Evolutionary conservation across 306 rosid species (phyloP).

Genomic region (Sphenostylis stenocarpa): DNA sequence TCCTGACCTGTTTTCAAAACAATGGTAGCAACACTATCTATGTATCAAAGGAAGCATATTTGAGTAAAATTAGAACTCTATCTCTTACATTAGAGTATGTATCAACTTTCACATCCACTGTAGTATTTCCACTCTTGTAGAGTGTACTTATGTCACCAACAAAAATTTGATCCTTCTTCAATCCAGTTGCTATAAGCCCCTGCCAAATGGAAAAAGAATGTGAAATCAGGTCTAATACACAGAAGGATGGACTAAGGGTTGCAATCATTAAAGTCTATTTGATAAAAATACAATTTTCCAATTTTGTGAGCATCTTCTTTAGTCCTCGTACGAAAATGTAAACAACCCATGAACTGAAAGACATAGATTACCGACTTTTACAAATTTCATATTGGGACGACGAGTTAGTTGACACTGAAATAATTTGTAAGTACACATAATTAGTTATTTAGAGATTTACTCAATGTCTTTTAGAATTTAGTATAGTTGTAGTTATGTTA

Average conservation of each 20-base stretch:
- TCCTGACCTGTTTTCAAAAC: no score
- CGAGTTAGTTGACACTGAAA: not conserved
- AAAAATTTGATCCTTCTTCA: slow-evolving; percentile 81
- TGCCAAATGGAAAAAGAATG: slow-evolving; percentile 43
- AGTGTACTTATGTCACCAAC: slow-evolving; percentile 76
- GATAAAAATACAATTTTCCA: not conserved
- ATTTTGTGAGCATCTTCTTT: not conserved
- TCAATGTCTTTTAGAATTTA: not conserved
- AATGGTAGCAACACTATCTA: slow-evolving; percentile 1
- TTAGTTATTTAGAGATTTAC: not conserved
- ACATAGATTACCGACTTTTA: not conserved
- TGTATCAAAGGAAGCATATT: not conserved
- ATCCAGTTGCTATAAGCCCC: slow-evolving; percentile 86
- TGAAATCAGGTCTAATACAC: slow-evolving; percentile 25
- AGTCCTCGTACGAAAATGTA: not conserved
- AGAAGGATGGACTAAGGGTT: slow-evolving; percentile 9
- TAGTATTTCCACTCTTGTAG: slow-evolving; percentile 74
- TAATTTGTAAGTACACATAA: not conserved
- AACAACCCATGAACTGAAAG: slow-evolving; percentile 11
- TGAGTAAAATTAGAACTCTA: slow-evolving; percentile 13
- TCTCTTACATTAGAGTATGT: slow-evolving; percentile 77
- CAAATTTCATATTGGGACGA: not conserved
- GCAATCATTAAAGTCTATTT: not conserved
- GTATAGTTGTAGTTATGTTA: not conserved
- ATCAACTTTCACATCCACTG: slow-evolving; percentile 85